Conservation (phyloP, 345 rosid species). For the Pistacia atlantica region DNA sequence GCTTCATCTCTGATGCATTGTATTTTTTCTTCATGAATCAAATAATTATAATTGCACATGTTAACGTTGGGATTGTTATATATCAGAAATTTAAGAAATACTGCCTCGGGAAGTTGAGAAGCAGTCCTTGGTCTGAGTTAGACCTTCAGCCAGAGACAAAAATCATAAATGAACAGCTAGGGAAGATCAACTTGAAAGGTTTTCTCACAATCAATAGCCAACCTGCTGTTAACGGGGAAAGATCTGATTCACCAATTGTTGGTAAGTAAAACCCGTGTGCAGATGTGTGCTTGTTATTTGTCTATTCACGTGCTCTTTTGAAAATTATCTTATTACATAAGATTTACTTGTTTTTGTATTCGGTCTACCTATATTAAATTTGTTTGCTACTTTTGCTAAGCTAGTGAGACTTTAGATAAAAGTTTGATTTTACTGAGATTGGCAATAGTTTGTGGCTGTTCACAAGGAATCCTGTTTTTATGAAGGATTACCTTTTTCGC, state of each 20-base stretch:
- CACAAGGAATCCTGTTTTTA: background rate
- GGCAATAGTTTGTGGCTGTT: background rate
- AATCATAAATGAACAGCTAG: conserved; percentile 83
- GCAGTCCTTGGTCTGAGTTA: conserved; percentile 96
- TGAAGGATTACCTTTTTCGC: background rate
- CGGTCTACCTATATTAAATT: background rate
- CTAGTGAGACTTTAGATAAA: background rate
- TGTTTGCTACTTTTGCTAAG: background rate
- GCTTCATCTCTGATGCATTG: conserved; percentile 8
- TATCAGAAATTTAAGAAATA: conserved; percentile 78
- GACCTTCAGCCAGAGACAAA: conserved; percentile 95
- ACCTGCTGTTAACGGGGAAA: conserved; percentile 88
- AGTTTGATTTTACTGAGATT: background rate
- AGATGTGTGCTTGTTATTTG: background rate
- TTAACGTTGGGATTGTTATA: conserved; percentile 26
- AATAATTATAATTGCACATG: conserved; percentile 3
- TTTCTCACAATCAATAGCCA: conserved; percentile 96
- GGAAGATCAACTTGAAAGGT: conserved; percentile 81
- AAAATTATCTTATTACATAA: background rate
- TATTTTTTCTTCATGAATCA: conserved; percentile 4
- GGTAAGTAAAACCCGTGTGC: conserved; percentile 46
- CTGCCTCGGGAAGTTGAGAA: conserved; percentile 81
- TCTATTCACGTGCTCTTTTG: background rate
- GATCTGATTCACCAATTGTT: conserved; percentile 75
- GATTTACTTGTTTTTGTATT: background rate